Evolutionary conservation across 495 filamentous ascomycete species (phyloP).

Genomic region (Penicillium egyptiacum): DNA sequence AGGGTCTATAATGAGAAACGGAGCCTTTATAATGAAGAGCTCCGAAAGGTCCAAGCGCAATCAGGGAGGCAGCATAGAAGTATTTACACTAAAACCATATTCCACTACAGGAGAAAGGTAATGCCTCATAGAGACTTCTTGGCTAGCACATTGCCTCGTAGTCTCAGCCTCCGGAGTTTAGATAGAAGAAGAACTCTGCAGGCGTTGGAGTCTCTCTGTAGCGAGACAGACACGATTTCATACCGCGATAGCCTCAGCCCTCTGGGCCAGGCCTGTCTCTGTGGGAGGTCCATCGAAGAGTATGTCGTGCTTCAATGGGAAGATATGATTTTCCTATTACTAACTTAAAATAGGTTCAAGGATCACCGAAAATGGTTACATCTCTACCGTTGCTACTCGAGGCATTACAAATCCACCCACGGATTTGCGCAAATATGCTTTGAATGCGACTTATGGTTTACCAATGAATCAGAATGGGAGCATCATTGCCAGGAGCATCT

Average conservation of each 20-base stretch:
- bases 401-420: neutral
- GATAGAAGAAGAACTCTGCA: conserved; percentile 5
- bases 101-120: conserved; percentile 14
- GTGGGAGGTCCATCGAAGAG: conserved; percentile 9
- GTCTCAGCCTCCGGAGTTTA: conserved; percentile 5
- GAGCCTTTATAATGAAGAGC: conserved; percentile 5
- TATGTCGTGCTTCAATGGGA: neutral
- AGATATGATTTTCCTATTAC: conserved; percentile 1
- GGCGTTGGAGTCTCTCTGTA: conserved; percentile 14
- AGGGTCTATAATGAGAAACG: neutral
- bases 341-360: conserved; percentile 5
- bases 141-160: conserved; percentile 10
- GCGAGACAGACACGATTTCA: conserved; percentile 6
- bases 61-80: neutral
- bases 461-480: conserved; percentile 9
- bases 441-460: conserved; percentile 19
- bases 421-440: conserved; percentile 16
- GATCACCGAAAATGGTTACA: conserved; percentile 16
- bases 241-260: conserved; percentile 12
- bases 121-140: conserved; percentile 18
- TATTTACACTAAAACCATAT: conserved; percentile 12
- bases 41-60: conserved; percentile 2
- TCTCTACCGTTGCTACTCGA: conserved; percentile 17
- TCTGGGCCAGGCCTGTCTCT: conserved; percentile 9
- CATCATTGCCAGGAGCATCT: too few species aligned